These are phyloP conservation scores for Globisporangium sylvaticum DNA, from an alignment of 352 stramenopile species.

Conservation along the genomic window DNA sequence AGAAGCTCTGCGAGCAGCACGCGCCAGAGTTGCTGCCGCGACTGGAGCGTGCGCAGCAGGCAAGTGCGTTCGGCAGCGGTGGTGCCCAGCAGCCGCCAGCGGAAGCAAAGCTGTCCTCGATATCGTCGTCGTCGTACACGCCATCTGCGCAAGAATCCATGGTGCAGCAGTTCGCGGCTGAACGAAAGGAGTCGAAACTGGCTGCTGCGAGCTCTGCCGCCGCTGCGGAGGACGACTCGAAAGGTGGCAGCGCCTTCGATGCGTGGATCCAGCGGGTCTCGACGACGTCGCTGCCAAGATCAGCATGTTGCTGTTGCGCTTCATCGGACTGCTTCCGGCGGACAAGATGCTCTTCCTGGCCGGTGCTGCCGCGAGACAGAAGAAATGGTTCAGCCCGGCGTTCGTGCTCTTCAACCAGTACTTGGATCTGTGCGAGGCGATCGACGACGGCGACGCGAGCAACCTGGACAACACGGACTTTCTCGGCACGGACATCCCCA, in stretches of 20 bases:
- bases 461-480: constrained; percentile 94
- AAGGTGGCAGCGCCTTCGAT: constrained; percentile 71
- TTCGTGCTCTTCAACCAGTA: constrained; percentile 96
- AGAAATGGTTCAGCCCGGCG: constrained; percentile 89
- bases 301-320: constrained; percentile 88
- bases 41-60: constrained; percentile 78
- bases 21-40: constrained; percentile 74
- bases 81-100: constrained; percentile 28
- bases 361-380: constrained; percentile 68
- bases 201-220: constrained; percentile 4
- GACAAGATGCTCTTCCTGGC: constrained; percentile 95
- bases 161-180: constrained; percentile 25
- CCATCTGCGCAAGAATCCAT: constrained; percentile 49
- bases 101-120: constrained; percentile 43
- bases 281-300: constrained; percentile 76
- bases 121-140: constrained; percentile 36
- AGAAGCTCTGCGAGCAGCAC: constrained; percentile 79
- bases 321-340: constrained; percentile 81
- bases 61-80: constrained; percentile 63
- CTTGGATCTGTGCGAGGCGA: constrained; percentile 92
- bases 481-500: constrained; percentile 89
- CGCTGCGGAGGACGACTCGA: constrained; percentile 26
- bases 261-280: constrained; percentile 88
- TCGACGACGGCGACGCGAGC: constrained; percentile 85
- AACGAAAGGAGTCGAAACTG: constrained; percentile 58